phyloP scores from a whole-genome alignment of 257 asterid species.

The Solanum clarkiae region DNA sequence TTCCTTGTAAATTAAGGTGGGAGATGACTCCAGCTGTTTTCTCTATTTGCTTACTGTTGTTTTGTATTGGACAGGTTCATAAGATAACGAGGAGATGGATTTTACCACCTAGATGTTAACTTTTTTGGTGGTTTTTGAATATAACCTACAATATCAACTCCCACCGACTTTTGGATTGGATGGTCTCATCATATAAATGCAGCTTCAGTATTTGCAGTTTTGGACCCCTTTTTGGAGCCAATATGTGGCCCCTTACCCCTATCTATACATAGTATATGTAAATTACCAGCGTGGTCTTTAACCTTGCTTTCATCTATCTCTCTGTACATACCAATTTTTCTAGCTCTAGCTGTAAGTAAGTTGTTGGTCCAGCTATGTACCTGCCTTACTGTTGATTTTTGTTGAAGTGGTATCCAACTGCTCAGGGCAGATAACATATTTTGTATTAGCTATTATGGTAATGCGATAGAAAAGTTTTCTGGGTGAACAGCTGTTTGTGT shows the following conservation, averaged over 20 bases:
- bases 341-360: slow-evolving; percentile 7
- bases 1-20: background rate
- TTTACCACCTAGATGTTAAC: background rate
- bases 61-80: background rate
- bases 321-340: slow-evolving; percentile 15
- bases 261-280: slow-evolving; percentile 21
- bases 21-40: background rate
- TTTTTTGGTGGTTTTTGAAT: slow-evolving; percentile 26
- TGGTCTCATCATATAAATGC: slow-evolving; percentile 16
- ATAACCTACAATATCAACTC: slow-evolving; percentile 18
- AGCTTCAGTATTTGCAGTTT: slow-evolving; percentile 27
- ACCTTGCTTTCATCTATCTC: slow-evolving; percentile 6
- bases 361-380: background rate
- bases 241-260: slow-evolving; percentile 14
- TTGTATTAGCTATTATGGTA: background rate
- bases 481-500: background rate
- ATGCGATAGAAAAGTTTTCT: background rate
- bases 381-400: background rate
- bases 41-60: background rate
- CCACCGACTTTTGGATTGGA: slow-evolving; percentile 18
- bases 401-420: background rate
- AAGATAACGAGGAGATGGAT: background rate
- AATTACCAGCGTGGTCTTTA: slow-evolving; percentile 7
- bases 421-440: background rate
- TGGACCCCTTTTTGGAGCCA: slow-evolving; percentile 32